Base-by-base conservation (phyloP, 768 basidiomycete species). In the Pilatotrama ljubarskyi region DNA sequence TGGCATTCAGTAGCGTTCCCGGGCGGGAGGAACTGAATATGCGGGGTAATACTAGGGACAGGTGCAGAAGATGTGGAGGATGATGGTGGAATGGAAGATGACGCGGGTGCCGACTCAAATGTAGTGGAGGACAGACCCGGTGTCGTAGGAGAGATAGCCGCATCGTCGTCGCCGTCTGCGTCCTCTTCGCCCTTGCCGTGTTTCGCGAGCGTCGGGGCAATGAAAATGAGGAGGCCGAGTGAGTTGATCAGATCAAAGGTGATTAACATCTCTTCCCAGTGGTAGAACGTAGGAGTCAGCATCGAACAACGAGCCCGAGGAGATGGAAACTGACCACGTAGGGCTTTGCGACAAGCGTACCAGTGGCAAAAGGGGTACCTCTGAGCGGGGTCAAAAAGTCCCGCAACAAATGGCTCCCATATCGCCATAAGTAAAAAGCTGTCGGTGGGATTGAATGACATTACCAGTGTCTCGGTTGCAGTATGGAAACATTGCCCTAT, bases 1-100 rank as follows among this genome's bases (percentile, higher is more conserved):
- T 61, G 56, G 63, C 75, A 76, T 15, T 70, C 70, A 1, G 76
- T 73, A 11, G 63, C 55, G 44, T 75, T 74, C 11, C 24, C 26
- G 10, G 69, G 70, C 26, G 51, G 59, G 40, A 66, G 42, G 53
- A 75, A 72, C 41, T 51, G 59, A 29, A 73, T 59, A n/a, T 62
- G n/a, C n/a, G 59, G 29, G 29, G 10, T n/a, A n/a, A n/a, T 32
- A 32, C 5, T 4, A 32, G 29, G 29, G 10, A 32, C 29, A 10
- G 29, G 29, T 10, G 29, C 10, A 32, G 29, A 32, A 32, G 29
- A 35, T 9, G 59, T n/a, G n/a, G n/a, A 18, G 20, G 60, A 44
- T 5, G 55, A 15, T 20, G 64, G 32, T 14, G 63, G 18, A 32
- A 42, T 36, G 25, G 58, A 8, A 35, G 43, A 38, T 22, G 55